Base-by-base conservation (phyloP, 2,329 filamentous ascomycete species). In the Claviceps citrina region DNA sequence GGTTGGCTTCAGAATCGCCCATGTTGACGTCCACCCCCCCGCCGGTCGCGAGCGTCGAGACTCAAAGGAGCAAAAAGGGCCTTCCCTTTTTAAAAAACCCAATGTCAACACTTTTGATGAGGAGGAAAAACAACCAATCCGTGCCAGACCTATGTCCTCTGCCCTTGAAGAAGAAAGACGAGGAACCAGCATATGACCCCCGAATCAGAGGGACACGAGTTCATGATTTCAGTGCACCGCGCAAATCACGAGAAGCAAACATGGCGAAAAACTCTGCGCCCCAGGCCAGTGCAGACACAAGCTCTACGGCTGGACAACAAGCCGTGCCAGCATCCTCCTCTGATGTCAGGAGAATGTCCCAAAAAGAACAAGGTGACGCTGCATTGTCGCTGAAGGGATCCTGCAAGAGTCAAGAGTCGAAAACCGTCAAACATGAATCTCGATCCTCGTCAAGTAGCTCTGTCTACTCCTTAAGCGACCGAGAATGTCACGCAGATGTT, bases 141-240 rank as follows among this genome's bases (percentile, higher is more conserved):
- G 55, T 59, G 1, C 59, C 65, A 1, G 68, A 71, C 33, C 43
- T 66, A 3, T 51, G 53, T 1, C 59, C 64, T 1, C 49, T 67
- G 18, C 61, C 67, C 0, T 48, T 66, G 22, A 48, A 59, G 34
- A 56, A 59, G 18, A 53, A 55, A 7, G 48, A 54, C 0, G 63
- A 66, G 12, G 67, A 69, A 47, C 64, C 66, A 5, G 55, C 58
- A 16, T 77, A 78, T 48, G 76, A 80, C 48, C 76, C 76, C 15
- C 66, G 73, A 8, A 81, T 81, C 46, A 68, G 67, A 50, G 78
- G 73, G 36, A 81, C 71, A 7, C 64, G 67, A 35, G 68, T 79
- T 37, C 78, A 81, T 52, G 77, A 76, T 54, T 81, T 78, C 49
- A 79, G 74, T 50, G 73, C 71, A 0, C 76, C 75, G 1, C 62